Percentiles rank a stretch among this genome's conserved stretches.
These are phyloP conservation scores for Populus euphratica DNA, from an alignment of 345 rosid genomes.

Conservation along the genomic window DNA sequence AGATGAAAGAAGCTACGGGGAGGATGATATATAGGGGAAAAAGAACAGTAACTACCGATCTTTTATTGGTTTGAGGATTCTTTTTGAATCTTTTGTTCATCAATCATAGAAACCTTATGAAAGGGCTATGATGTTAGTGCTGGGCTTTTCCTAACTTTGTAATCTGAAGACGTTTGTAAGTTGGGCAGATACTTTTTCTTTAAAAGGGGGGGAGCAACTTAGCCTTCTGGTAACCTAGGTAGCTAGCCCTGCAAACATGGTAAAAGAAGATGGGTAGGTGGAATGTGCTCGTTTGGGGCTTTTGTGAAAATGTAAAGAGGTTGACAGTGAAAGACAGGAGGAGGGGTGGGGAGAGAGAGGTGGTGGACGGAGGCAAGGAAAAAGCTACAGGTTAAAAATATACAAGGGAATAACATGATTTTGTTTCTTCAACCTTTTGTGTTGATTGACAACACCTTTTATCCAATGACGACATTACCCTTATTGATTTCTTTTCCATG, in stretches of 20 bases:
- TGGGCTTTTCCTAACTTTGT: constrained; percentile 14
- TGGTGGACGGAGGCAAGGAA: constrained; percentile 32
- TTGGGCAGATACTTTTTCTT: constrained; percentile 16
- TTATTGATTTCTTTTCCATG: not conserved
- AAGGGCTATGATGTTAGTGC: constrained; percentile 31
- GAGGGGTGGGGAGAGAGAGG: not conserved
- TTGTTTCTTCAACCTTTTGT: constrained; percentile 32
- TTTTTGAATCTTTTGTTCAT: constrained; percentile 18
- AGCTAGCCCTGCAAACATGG: not conserved
- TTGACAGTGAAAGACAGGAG: constrained; percentile 10
- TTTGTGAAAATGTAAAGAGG: constrained; percentile 22
- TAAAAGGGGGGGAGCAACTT: constrained; percentile 23
- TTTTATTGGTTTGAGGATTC: constrained; percentile 19
- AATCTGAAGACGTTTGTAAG: not conserved
- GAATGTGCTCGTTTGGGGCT: constrained; percentile 17
- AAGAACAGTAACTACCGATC: constrained; percentile 3
- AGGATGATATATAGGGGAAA: constrained; percentile 6
- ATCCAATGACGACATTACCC: constrained; percentile 35
- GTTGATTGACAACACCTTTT: constrained; percentile 57
- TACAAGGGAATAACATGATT: constrained; percentile 43
- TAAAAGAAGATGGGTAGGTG: constrained; percentile 5
- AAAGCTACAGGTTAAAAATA: constrained; percentile 25
- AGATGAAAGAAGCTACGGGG: not conserved
- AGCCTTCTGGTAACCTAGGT: constrained; percentile 8
- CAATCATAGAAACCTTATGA: constrained; percentile 35